These are phyloP conservation scores for Fraxinus paxiana DNA, from an alignment of 305 asterid species.

Conservation along the genomic window DNA sequence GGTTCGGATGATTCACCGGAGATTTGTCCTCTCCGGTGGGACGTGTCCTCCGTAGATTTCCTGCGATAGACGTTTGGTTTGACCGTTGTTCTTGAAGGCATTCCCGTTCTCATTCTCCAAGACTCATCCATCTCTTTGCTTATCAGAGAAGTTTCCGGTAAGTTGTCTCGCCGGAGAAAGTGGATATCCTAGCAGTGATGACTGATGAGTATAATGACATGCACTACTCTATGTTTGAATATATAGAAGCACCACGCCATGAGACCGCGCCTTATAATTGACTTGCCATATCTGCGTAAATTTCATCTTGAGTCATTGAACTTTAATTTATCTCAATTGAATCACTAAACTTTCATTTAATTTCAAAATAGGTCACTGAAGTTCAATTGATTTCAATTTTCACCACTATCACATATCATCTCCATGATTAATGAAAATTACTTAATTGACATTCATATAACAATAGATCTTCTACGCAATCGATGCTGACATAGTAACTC, in stretches of 20 bases:
- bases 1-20: slow-evolving; percentile 1
- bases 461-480: neutral
- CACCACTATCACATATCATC: neutral
- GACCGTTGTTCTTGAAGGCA: slow-evolving; percentile 25
- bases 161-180: neutral
- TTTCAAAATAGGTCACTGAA: neutral
- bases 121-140: slow-evolving; percentile 51
- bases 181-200: slow-evolving; percentile 15
- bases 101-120: slow-evolving; percentile 63
- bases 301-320: neutral
- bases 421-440: neutral
- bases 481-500: neutral
- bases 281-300: neutral
- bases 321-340: neutral
- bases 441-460: neutral
- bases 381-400: neutral
- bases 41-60: slow-evolving; percentile 32
- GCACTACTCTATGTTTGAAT: neutral
- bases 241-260: neutral
- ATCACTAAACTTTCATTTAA: neutral
- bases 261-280: neutral
- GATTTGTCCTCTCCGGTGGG: slow-evolving; percentile 25
- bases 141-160: slow-evolving; percentile 16
- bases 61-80: slow-evolving; percentile 36
- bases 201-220: slow-evolving; percentile 4